Conservation (phyloP, 169 alveolate genomes). For the Cryptosporidium meleagridis region DNA sequence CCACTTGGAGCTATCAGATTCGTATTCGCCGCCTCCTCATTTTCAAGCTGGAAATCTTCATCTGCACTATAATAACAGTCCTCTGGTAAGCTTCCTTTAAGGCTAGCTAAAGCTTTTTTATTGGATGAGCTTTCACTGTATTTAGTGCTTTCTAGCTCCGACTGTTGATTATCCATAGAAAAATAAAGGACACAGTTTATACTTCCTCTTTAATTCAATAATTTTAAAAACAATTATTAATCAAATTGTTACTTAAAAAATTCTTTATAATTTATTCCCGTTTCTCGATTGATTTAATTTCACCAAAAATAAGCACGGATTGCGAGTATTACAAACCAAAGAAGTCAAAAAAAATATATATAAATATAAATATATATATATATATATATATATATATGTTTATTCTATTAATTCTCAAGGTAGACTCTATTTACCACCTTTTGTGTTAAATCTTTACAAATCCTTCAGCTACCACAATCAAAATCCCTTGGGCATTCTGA, state of each 20-base stretch:
- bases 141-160: slow-evolving; percentile 34
- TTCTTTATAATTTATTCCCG: not conserved
- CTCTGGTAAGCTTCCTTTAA: slow-evolving; percentile 33
- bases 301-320: not conserved
- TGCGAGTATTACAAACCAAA: not conserved
- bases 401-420: slow-evolving; percentile 12
- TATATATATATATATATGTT: too few species aligned
- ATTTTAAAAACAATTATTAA: not conserved
- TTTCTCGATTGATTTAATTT: not conserved
- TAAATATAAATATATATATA: too few species aligned
- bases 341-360: not conserved
- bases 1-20: slow-evolving; percentile 12
- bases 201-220: not conserved
- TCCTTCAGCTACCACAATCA: slow-evolving; percentile 28
- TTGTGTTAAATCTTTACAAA: slow-evolving; percentile 31
- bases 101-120: not conserved
- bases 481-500: slow-evolving; percentile 31
- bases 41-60: slow-evolving; percentile 64
- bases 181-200: not conserved
- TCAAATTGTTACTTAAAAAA: not conserved
- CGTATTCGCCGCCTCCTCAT: slow-evolving; percentile 37
- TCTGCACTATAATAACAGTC: slow-evolving; percentile 75
- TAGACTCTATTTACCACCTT: not conserved
- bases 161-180: slow-evolving; percentile 61
- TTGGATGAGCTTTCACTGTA: slow-evolving; percentile 54